These are phyloP conservation scores for Bisporella sp. DNA, from an alignment of 2,329 filamentous ascomycete genomes.

Conservation along the genomic window DNA sequence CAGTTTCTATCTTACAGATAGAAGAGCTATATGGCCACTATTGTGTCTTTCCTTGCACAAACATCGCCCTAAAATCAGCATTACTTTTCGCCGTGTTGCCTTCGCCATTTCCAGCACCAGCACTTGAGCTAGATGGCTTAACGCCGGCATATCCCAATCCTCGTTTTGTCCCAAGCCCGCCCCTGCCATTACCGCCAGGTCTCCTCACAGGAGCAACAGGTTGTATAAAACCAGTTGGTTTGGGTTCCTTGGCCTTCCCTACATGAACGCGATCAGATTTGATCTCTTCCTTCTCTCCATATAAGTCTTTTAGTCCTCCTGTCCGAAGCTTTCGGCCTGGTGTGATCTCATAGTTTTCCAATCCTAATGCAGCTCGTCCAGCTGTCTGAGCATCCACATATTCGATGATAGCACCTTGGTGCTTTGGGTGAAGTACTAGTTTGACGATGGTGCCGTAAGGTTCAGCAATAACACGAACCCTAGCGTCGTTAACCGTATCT, in stretches of 20 bases:
- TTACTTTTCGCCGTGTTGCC: conserved; percentile 40
- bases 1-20: too few species aligned
- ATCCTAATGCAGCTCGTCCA: conserved; percentile 60
- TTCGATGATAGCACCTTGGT: conserved; percentile 81
- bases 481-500: conserved; percentile 85
- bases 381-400: conserved; percentile 60
- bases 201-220: conserved; percentile 23
- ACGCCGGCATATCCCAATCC: conserved; percentile 24
- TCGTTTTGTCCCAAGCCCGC: conserved; percentile 28
- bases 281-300: conserved; percentile 40
- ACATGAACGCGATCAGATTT: conserved; percentile 35
- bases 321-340: conserved; percentile 44
- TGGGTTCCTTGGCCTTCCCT: conserved; percentile 25
- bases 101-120: conserved; percentile 11
- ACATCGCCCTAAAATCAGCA: conserved; percentile 47
- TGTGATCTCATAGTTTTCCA: conserved; percentile 49
- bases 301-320: conserved; percentile 48
- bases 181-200: conserved; percentile 29
- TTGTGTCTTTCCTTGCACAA: conserved; percentile 20
- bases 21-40: background rate
- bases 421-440: conserved; percentile 71
- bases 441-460: conserved; percentile 66
- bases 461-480: conserved; percentile 67
- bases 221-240: conserved; percentile 26
- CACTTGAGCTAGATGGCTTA: conserved; percentile 5